These are phyloP conservation scores for Candida namnaoensis DNA, from an alignment of 805 yeast genomes.

Conservation along the genomic window DNA sequence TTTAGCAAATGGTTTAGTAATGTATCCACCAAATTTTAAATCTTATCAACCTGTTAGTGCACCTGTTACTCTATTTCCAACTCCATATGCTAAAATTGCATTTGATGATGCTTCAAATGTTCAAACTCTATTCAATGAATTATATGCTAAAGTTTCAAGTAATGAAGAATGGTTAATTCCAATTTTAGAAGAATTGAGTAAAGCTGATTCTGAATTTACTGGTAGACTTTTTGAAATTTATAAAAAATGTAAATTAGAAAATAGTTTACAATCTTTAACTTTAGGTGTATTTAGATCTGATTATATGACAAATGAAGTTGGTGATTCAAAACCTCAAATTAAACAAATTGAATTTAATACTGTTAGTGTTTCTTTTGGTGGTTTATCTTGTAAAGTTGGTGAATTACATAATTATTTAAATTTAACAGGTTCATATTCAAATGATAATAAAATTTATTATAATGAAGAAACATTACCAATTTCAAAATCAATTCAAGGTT, in stretches of 20 bases:
- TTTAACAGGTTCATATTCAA: conserved; percentile 44
- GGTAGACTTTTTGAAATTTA: conserved; percentile 66
- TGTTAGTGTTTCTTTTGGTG: conserved; percentile 92
- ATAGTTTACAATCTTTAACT: conserved; percentile 56
- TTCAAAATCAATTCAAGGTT: conserved; percentile 51
- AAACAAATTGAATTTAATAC: conserved; percentile 97
- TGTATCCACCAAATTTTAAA: conserved; percentile 58
- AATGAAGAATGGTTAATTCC: conserved; percentile 58
- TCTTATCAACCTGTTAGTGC: conserved; percentile 46
- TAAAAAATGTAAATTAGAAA: conserved; percentile 33
- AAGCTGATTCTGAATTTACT: conserved; percentile 69
- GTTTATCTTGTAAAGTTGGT: conserved; percentile 74
- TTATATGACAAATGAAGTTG: conserved; percentile 59
- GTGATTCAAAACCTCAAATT: conserved; percentile 35
- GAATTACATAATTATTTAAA: conserved; percentile 64
- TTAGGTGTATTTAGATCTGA: conserved; percentile 88
- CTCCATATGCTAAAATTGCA: conserved; percentile 68
- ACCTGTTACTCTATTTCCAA: conserved; percentile 86
- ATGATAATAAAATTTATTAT: conserved; percentile 31
- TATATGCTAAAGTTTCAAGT: conserved; percentile 58
- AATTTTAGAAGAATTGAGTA: conserved; percentile 45
- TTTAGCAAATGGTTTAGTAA: conserved; percentile 69
- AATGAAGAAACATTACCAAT: conserved; percentile 46
- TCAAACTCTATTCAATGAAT: conserved; percentile 59
- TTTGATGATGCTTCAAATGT: conserved; percentile 61